A percentile compares a stretch with the other conserved stretches of the same genome.
Evolutionary conservation across 1,284 basidiomycete genomes (phyloP).

Genomic region (Coniferiporia weirii): DNA sequence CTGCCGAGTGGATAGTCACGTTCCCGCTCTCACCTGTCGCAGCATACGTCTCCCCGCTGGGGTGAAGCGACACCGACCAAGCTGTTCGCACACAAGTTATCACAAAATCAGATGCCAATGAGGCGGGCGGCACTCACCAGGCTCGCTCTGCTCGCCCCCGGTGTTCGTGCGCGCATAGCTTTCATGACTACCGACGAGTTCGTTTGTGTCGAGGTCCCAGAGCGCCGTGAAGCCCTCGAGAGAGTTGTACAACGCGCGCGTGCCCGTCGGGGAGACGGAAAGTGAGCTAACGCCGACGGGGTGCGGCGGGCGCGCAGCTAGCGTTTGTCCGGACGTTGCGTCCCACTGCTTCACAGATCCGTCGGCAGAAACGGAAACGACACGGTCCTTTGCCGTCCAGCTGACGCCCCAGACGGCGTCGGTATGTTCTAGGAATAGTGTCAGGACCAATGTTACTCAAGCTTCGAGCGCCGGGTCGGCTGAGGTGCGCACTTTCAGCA

Average conservation of each 20-base stretch:
- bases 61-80: slow-evolving; percentile 79
- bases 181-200: slow-evolving; percentile 58
- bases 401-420: slow-evolving; percentile 78
- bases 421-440: slow-evolving; percentile 53
- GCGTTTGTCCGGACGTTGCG: slow-evolving; percentile 56
- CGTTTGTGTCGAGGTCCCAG: slow-evolving; percentile 60
- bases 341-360: slow-evolving; percentile 70
- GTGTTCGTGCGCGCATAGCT: slow-evolving; percentile 52
- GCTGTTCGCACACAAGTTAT: slow-evolving; percentile 37
- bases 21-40: slow-evolving; percentile 75
- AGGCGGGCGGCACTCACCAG: slow-evolving; percentile 46
- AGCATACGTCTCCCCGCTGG: slow-evolving; percentile 66
- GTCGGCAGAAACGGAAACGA: slow-evolving; percentile 69
- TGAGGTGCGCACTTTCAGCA: slow-evolving; percentile 56
- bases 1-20: slow-evolving; percentile 60
- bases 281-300: slow-evolving; percentile 72
- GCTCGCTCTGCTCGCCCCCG: slow-evolving; percentile 51
- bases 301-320: slow-evolving; percentile 59
- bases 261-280: slow-evolving; percentile 60
- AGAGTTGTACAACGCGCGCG: slow-evolving; percentile 65
- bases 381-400: slow-evolving; percentile 66
- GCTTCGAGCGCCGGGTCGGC: slow-evolving; percentile 14
- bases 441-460: slow-evolving; percentile 1
- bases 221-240: slow-evolving; percentile 75
- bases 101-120: not conserved